Evolutionary conservation across 768 basidiomycete species (phyloP), one percentile per base, ranked within the genome.

Genomic region (Tricholoma saponaceum): DNA sequence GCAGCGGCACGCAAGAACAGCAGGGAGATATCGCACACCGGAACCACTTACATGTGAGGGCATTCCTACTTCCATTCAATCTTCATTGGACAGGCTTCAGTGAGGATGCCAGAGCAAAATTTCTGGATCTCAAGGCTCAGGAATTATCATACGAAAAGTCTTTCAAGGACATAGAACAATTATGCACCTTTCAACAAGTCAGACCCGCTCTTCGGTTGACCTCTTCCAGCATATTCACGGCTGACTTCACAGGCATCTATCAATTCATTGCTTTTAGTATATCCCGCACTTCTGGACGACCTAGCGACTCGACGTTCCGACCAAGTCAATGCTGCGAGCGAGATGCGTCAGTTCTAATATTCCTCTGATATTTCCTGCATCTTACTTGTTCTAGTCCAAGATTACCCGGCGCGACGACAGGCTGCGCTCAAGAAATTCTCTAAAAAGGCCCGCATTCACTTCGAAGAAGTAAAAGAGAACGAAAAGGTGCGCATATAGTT

Each of bases 391-490:
- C 8, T 60, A 78, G 72, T 74, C 37, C 61, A 66, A 58, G 37
- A 56, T 28, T 67, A 69, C 52, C 65, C 65, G 30, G 37, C 54
- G 22, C 56, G 58, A 52, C 71, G 76, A 22, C 60, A 70, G 32
- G 58, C 62, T 12, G 72, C 68, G 3, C 61, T 74, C 9, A 68
- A 61, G 8, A 58, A 65, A 13, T 71, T 70, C 54, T 67, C 70
- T 25, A 72, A 67, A 56, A 61, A 68, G 32, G 78, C 76, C 20
- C 64, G 73, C 50, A 26, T 50, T 30, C 71, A 72, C 37, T 62
- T 79, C 6, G 69, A 75, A 57, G 66, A 73, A 58, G 63, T 70
- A 55, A 68, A 69, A 47, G 62, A 71, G 52, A 65, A 70, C n/a
- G 72, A 76, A 62, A 71, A 67, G 63, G 79, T 75, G 44, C 54